These are phyloP conservation scores for Madurella mycetomatis DNA, from an alignment of 2,329 filamentous ascomycete genomes.

Conservation along the genomic window DNA sequence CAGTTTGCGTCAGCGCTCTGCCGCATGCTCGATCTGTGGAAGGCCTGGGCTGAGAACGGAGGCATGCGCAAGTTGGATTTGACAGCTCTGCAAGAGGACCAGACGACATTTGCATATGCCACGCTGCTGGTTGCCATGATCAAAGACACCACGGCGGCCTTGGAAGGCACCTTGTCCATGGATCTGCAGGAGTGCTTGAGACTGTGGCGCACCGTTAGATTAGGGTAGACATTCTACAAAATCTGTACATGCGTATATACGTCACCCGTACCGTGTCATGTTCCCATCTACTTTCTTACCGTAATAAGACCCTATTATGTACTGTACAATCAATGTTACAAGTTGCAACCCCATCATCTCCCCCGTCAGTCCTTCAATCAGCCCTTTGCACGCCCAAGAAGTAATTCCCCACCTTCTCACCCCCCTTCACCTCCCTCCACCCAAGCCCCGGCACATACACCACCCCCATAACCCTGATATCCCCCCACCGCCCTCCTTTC, in stretches of 20 bases:
- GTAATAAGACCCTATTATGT: neutral
- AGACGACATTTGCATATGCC: conserved; percentile 44
- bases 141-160: conserved; percentile 40
- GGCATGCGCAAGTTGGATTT: conserved; percentile 49
- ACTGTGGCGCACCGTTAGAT: conserved; percentile 49
- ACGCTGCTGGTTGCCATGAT: conserved; percentile 46
- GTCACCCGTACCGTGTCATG: neutral
- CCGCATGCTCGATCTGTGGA: conserved; percentile 48
- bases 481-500: conserved; percentile 49
- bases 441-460: conserved; percentile 87
- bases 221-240: conserved; percentile 35
- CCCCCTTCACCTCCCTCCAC: conserved; percentile 77
- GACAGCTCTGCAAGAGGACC: conserved; percentile 34
- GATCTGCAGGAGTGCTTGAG: conserved; percentile 53
- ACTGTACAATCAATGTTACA: neutral
- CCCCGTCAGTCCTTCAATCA: neutral
- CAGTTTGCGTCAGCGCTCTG: conserved; percentile 39
- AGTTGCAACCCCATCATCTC: no score
- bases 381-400: conserved; percentile 74
- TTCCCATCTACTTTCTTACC: neutral
- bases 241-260: no score
- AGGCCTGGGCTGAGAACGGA: conserved; percentile 50
- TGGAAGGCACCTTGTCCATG: conserved; percentile 45
- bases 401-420: conserved; percentile 89
- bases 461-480: conserved; percentile 66